Evolutionary conservation across 805 yeast genomes (phyloP).

Genomic region (Yarrowia porcina): DNA sequence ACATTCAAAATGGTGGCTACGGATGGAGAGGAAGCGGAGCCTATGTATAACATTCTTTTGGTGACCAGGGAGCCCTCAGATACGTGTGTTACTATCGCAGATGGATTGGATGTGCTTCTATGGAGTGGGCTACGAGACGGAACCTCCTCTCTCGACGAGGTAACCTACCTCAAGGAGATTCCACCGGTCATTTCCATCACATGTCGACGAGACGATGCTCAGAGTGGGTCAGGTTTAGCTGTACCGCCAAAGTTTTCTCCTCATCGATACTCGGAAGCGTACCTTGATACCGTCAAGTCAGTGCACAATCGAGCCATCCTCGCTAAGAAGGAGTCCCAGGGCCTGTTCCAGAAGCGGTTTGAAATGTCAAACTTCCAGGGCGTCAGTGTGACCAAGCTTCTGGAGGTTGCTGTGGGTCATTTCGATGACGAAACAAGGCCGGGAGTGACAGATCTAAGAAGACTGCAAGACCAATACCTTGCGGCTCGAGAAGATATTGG

Average conservation of each 20-base stretch:
- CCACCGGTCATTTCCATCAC: slow-evolving; percentile 31
- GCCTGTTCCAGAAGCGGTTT: slow-evolving; percentile 25
- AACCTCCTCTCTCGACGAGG: slow-evolving; percentile 8
- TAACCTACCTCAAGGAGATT: slow-evolving; percentile 30
- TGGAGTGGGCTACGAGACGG: slow-evolving; percentile 28
- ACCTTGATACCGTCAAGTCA: slow-evolving; percentile 17
- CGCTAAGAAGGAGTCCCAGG: slow-evolving; percentile 26
- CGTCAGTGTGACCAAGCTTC: slow-evolving; percentile 29
- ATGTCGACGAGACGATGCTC: slow-evolving; percentile 33
- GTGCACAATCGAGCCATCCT: slow-evolving; percentile 22
- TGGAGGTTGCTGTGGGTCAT: slow-evolving; percentile 26
- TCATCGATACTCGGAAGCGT: slow-evolving; percentile 29
- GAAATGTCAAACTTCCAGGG: slow-evolving; percentile 29
- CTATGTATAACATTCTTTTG: slow-evolving; percentile 1
- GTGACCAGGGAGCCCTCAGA: slow-evolving; percentile 4
- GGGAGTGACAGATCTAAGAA: neutral
- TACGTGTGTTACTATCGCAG: slow-evolving; percentile 29
- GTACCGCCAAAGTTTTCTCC: slow-evolving; percentile 31
- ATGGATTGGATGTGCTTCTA: slow-evolving; percentile 31
- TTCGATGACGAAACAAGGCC: slow-evolving; percentile 16
- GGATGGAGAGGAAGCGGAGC: slow-evolving; percentile 26
- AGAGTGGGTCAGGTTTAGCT: slow-evolving; percentile 31
- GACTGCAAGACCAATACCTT: neutral
- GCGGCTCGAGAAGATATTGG: slow-evolving; percentile 13
- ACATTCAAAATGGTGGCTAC: slow-evolving; percentile 25